These are phyloP conservation scores for Pseudogymnoascus sp. DNA, from an alignment of 2,329 filamentous ascomycete species.

Conservation along the genomic window DNA sequence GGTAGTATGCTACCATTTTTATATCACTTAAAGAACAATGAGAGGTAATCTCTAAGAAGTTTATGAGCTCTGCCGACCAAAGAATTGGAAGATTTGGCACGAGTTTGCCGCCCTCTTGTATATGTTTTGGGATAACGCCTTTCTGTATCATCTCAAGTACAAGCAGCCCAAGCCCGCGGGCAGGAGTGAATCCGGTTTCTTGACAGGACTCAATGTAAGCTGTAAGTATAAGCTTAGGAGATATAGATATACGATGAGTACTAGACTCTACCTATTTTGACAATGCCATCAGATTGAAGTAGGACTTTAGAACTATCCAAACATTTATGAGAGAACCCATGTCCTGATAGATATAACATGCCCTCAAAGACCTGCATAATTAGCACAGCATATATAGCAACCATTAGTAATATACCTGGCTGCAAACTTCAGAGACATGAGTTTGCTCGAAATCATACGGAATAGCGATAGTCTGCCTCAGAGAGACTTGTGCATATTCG, in stretches of 20 bases:
- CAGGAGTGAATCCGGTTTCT: background rate
- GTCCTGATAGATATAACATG: background rate
- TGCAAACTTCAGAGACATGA: background rate
- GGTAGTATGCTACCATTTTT: background rate
- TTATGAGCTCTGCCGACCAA: background rate
- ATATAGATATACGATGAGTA: background rate
- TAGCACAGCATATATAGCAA: background rate
- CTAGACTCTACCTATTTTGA: background rate
- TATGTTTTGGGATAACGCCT: background rate
- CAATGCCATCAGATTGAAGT: background rate
- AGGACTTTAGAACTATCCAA: background rate
- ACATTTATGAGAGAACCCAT: background rate
- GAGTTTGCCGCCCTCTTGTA: background rate
- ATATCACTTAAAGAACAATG: background rate
- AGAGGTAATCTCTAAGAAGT: background rate
- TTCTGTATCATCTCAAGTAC: background rate
- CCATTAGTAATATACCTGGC: background rate
- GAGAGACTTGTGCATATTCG: background rate
- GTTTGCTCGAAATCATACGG: background rate
- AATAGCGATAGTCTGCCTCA: background rate
- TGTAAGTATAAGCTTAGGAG: background rate
- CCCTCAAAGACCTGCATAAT: background rate
- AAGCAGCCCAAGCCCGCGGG: background rate
- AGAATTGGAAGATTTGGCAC: background rate
- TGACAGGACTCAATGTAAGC: background rate